phyloP scores from a whole-genome alignment of 2,329 filamentous ascomycete genomes.

The Penicillium sp. region DNA sequence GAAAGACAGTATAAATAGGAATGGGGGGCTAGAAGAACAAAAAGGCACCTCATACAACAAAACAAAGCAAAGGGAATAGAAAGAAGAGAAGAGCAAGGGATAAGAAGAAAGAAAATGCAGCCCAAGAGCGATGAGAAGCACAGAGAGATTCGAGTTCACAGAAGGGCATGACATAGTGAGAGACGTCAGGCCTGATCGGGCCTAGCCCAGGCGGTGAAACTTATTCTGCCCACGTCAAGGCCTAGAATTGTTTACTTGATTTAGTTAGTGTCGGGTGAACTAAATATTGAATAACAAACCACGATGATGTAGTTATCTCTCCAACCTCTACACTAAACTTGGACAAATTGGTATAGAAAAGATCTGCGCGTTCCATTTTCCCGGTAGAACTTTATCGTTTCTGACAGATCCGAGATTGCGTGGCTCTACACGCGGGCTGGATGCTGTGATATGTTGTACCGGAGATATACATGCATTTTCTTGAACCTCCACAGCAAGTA shows the following conservation, averaged over 20 bases:
- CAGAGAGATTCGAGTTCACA: slow-evolving; percentile 17
- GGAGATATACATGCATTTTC: slow-evolving; percentile 8
- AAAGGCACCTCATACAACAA: slow-evolving; percentile 8
- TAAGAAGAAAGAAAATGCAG: slow-evolving; percentile 19
- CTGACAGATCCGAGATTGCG: not conserved
- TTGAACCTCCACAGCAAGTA: slow-evolving; percentile 1
- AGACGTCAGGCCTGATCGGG: slow-evolving; percentile 26
- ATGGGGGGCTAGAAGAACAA: slow-evolving; percentile 4
- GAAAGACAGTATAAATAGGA: slow-evolving; percentile 10
- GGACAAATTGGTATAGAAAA: too few species aligned
- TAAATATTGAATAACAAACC: not conserved
- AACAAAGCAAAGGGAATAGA: slow-evolving; percentile 7
- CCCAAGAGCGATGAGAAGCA: slow-evolving; percentile 19
- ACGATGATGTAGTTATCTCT: not conserved
- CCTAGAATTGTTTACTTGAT: slow-evolving; percentile 13
- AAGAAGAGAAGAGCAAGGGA: slow-evolving; percentile 17
- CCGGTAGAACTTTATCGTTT: too few species aligned
- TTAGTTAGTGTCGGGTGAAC: slow-evolving; percentile 7
- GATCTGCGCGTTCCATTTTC: not conserved
- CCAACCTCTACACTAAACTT: too few species aligned
- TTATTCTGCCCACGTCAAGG: slow-evolving; percentile 21
- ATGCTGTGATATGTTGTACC: slow-evolving; percentile 4
- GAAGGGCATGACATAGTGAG: slow-evolving; percentile 25
- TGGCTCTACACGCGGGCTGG: not conserved
- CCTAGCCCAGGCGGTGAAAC: slow-evolving; percentile 22